These are phyloP conservation scores for Suillus placidus DNA, from an alignment of 768 basidiomycete species.

Conservation along the genomic window DNA sequence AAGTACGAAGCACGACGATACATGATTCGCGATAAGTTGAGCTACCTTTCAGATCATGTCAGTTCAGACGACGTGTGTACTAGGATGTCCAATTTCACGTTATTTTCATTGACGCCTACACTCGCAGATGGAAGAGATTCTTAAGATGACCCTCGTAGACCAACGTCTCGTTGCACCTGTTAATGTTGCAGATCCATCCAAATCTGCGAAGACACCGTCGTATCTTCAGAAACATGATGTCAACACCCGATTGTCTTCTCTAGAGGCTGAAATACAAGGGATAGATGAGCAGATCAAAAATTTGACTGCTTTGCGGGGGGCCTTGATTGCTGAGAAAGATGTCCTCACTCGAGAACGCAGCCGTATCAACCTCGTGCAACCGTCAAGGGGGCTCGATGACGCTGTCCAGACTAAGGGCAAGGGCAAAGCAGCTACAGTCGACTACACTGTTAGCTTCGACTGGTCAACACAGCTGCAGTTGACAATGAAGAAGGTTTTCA, in stretches of 20 bases:
- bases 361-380: constrained; percentile 5
- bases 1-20: background rate
- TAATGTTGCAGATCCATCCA: constrained; percentile 9
- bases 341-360: constrained; percentile 29
- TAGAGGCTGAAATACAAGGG: constrained; percentile 42
- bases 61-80: constrained; percentile 31
- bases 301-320: constrained; percentile 32
- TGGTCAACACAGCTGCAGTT: constrained; percentile 61
- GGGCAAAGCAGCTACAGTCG: constrained; percentile 43
- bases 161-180: background rate
- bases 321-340: constrained; percentile 35
- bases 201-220: constrained; percentile 14
- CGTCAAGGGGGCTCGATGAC: background rate
- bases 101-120: background rate
- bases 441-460: constrained; percentile 63
- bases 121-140: constrained; percentile 30
- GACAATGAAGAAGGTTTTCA: constrained; percentile 68
- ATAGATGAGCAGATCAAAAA: constrained; percentile 41
- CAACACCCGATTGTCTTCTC: constrained; percentile 30
- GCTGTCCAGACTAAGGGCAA: constrained; percentile 38
- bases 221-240: constrained; percentile 33
- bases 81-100: background rate
- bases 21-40: constrained; percentile 1
- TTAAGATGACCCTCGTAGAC: constrained; percentile 25
- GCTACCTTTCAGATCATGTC: constrained; percentile 25